phyloP scores from a whole-genome alignment of 1,139 yeast species.

The Geotrichum phurueaensis region DNA sequence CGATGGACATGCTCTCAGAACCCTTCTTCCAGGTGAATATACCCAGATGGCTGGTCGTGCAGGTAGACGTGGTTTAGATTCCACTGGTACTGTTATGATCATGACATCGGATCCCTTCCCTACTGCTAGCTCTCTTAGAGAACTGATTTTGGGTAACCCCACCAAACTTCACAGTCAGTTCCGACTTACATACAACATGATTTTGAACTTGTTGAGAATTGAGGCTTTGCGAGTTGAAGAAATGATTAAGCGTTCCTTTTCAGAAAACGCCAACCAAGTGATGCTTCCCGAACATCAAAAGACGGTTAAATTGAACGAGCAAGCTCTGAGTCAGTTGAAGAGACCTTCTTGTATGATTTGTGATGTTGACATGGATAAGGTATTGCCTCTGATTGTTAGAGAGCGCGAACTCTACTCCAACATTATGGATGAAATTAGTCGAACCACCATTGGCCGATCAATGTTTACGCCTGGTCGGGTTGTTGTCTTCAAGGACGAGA shows the following conservation, averaged over 20 bases:
- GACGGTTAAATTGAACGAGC: conserved; percentile 50
- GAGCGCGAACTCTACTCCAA: conserved; percentile 43
- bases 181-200: conserved; percentile 92
- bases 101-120: conserved; percentile 46
- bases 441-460: conserved; percentile 44
- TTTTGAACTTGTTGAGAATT: conserved; percentile 78
- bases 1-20: conserved; percentile 79
- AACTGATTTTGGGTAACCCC: conserved; percentile 78
- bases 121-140: conserved; percentile 60
- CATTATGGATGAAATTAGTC: conserved; percentile 43
- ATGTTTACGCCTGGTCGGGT: conserved; percentile 55
- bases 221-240: conserved; percentile 95
- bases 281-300: conserved; percentile 80
- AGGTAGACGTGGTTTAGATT: conserved; percentile 93
- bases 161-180: conserved; percentile 88
- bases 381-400: conserved; percentile 43
- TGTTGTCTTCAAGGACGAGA: conserved; percentile 50
- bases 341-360: conserved; percentile 40
- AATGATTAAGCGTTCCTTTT: conserved; percentile 91
- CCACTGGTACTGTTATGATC: conserved; percentile 91
- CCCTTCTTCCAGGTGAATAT: conserved; percentile 87
- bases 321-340: conserved; percentile 42
- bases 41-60: conserved; percentile 99
- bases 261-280: conserved; percentile 85
- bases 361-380: conserved; percentile 40